Evolutionary conservation across 306 rosid species (phyloP).

Genomic region (Dalbergia oliveri): DNA sequence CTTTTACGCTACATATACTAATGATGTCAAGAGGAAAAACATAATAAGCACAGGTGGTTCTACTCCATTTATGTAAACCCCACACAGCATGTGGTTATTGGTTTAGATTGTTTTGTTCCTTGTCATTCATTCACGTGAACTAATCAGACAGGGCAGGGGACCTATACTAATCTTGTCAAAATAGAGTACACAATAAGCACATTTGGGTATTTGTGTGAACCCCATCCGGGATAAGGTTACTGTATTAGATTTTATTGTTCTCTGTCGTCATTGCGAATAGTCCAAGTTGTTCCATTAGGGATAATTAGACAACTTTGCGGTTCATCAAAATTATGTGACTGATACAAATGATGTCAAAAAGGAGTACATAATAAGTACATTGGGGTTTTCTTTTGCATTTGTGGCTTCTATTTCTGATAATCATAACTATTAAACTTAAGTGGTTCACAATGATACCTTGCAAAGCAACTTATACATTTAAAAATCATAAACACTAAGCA

Average conservation of each 20-base stretch:
- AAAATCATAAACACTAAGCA: conserved; percentile 25
- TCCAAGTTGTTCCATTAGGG: not conserved
- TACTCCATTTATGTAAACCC: conserved; percentile 6
- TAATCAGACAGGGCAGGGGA: not conserved
- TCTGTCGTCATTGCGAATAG: conserved; percentile 4
- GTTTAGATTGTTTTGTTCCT: not conserved
- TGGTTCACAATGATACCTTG: conserved; percentile 19
- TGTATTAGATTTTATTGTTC: conserved; percentile 6
- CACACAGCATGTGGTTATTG: not conserved
- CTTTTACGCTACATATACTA: not conserved
- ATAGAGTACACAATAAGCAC: conserved; percentile 5
- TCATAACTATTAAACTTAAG: conserved; percentile 18
- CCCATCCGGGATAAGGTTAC: not conserved
- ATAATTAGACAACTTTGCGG: not conserved
- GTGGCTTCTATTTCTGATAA: conserved; percentile 34
- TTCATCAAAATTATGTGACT: not conserved
- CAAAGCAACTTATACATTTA: conserved; percentile 23
- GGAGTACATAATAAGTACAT: too few species aligned
- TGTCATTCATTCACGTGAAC: not conserved
- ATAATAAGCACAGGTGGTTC: not conserved
- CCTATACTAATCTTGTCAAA: conserved; percentile 31
- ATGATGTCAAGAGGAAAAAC: not conserved
- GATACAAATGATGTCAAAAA: too few species aligned
- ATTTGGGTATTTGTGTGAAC: conserved; percentile 17
- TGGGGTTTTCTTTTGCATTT: not conserved